Evolutionary conservation across 495 filamentous ascomycete genomes (phyloP), one percentile per base, ranked within the genome.

Genomic region (Gamarada debralockiae): DNA sequence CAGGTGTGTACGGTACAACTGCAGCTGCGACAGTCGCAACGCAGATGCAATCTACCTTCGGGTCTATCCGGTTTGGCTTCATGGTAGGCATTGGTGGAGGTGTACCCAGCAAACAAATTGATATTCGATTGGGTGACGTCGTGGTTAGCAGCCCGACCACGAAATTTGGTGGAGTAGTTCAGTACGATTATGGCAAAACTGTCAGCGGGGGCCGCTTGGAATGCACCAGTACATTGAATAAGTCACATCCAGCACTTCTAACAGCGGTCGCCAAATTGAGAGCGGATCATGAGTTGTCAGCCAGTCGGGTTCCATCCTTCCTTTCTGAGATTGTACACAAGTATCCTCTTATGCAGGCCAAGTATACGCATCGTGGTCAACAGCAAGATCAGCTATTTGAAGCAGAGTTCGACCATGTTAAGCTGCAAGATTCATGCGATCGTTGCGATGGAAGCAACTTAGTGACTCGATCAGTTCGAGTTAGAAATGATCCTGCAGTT

Each of bases 11-110:
- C 31, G 31, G 31, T n/a, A 34, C n/a, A 8, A n/a, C 31, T 34
- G 8, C 31, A 8, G 31, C 31, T n/a, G n/a, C 31, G 8, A 8
- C 31, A 8, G 31, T 34, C n/a, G 31, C 31, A 8, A 34, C 8
- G 31, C 8, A 34, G 15, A 65, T 62, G 39, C 68, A 75, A 58
- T 65, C 79, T 2, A 73, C 79, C 54, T 58, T 55, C 17, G n/a
- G n/a, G n/a, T 50, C 62, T 15, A 59, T 76, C 38, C 57, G 52
- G 45, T 60, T 69, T 17, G 61, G 69, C 5, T 56, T 75, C 0
- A 63, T 74, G 62, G 69, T 75, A 1, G 71, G 73, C 3, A 74
- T 75, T 38, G 68, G 73, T 9, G 71, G 73, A 17, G 72, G 70
- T 1, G 58, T 73, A 10, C 68, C 70, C 13, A 52, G 29, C 18